Base-by-base conservation (phyloP, 2,329 filamentous ascomycete genomes). In the Trichoderma sp. region DNA sequence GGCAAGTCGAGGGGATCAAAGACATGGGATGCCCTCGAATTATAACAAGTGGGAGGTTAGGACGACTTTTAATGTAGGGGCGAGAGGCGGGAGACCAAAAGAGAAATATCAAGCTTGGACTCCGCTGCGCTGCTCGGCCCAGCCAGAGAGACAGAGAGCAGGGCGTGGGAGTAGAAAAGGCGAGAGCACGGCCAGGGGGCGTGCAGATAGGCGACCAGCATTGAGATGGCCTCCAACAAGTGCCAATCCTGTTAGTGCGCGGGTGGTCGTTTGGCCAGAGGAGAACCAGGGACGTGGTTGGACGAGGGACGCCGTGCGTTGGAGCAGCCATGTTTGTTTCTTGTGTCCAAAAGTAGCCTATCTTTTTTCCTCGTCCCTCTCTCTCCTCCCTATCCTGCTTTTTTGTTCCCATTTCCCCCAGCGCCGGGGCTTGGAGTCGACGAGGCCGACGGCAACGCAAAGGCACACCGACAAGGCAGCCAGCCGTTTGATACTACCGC, bases 11-110 rank as follows among this genome's bases (percentile, higher is more conserved):
- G 29, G 60, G 50, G 63, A 66, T 42, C 53, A 27, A 66, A 50
- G 63, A 57, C 63, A 66, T 66, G 63, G 63, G 63, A 66, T 57
- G 52, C 17, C 39, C 52, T 66, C 63, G 63, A 66, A 66, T 66
- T 66, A 66, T 66, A 66, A 57, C 52, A 66, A 58, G 63, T 54
- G 63, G 63, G 53, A 66, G 63, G 63, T 66, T 64, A 39, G 53
- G 53, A 66, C 53, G 53, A 22, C 52, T 32, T 57, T 65, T 66
- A 66, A 66, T 48, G 63, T 66, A 66, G 63, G 63, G 53, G 63
- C 52, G 53, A 66, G 53, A 39, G 42, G 63, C 53, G 63, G 63
- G 52, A 66, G 39, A 57, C 48, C 63, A 65, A 42, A 45, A 64
- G 52, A 65, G 61, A 64, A 64, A 66, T 66, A 66, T 66, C 53